These are phyloP conservation scores for Spirogloea muscicola DNA, from an alignment of 139 green algal species.

Conservation along the genomic window DNA sequence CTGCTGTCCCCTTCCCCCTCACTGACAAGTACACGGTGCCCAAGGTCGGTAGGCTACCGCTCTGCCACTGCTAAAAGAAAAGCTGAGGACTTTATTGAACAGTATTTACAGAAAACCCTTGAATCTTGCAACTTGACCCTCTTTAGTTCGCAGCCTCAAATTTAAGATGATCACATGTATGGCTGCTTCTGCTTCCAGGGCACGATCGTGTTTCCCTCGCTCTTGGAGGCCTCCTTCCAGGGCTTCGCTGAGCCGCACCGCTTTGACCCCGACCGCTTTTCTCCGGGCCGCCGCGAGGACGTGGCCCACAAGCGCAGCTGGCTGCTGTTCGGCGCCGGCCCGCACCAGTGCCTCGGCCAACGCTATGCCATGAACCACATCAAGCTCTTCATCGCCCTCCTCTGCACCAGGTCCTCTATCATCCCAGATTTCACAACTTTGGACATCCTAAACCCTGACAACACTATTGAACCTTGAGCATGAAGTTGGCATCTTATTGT, in stretches of 20 bases:
- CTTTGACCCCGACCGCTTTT: constrained; percentile 40
- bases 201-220: constrained; percentile 35
- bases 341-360: constrained; percentile 32
- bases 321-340: constrained; percentile 26
- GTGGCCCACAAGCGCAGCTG: constrained; percentile 17
- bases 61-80: no score
- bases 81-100: no score
- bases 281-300: constrained; percentile 30
- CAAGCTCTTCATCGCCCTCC: constrained; percentile 12
- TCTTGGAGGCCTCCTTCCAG: constrained; percentile 23
- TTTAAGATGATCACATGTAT: neutral
- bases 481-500: no score
- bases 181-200: neutral
- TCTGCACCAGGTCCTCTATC: no score
- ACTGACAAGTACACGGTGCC: constrained; percentile 14
- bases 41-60: no score
- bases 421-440: no score
- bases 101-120: no score
- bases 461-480: no score
- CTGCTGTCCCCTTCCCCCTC: constrained; percentile 12
- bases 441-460: no score
- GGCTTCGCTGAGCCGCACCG: constrained; percentile 38
- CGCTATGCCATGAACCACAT: constrained; percentile 27
- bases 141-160: no score
- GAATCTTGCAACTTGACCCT: no score